Percentiles rank a stretch among this genome's conserved stretches.
phyloP scores from a whole-genome alignment of 257 asterid species.

The Vinca minor region DNA sequence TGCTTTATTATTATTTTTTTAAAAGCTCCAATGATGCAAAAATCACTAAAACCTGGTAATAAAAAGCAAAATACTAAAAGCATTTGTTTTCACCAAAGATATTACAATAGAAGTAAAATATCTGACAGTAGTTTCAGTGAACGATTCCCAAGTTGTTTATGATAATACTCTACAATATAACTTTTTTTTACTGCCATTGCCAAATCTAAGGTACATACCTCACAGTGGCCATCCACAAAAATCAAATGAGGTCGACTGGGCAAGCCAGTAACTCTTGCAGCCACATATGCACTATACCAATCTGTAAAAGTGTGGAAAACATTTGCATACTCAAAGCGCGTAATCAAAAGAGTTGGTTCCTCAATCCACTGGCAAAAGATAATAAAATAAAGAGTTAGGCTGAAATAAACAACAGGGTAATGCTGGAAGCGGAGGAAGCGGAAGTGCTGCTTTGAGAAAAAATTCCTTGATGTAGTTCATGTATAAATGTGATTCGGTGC shows the following conservation, averaged over 20 bases:
- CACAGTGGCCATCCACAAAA: slow-evolving; percentile 91
- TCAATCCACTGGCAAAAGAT: slow-evolving; percentile 75
- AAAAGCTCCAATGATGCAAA: neutral
- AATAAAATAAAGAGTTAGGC: slow-evolving; percentile 15
- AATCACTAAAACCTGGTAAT: neutral
- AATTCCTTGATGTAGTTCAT: neutral
- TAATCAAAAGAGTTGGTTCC: slow-evolving; percentile 77
- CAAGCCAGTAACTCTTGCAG: slow-evolving; percentile 89
- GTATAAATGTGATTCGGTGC: neutral
- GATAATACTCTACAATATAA: neutral
- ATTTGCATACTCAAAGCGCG: slow-evolving; percentile 94
- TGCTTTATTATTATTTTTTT: neutral
- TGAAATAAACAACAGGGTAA: neutral
- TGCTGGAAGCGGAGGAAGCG: neutral
- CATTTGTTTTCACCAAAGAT: neutral
- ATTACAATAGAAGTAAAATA: neutral
- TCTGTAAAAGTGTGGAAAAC: slow-evolving; percentile 92
- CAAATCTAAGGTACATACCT: slow-evolving; percentile 36
- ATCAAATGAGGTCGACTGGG: slow-evolving; percentile 84
- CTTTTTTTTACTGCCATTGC: neutral
- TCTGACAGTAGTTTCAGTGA: neutral
- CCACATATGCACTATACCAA: slow-evolving; percentile 90
- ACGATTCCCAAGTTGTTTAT: neutral
- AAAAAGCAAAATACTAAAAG: neutral
- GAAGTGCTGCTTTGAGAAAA: neutral